These are phyloP conservation scores for Sporodiniella umbellata DNA, from an alignment of 371 early-diverging fungal species.

Conservation along the genomic window DNA sequence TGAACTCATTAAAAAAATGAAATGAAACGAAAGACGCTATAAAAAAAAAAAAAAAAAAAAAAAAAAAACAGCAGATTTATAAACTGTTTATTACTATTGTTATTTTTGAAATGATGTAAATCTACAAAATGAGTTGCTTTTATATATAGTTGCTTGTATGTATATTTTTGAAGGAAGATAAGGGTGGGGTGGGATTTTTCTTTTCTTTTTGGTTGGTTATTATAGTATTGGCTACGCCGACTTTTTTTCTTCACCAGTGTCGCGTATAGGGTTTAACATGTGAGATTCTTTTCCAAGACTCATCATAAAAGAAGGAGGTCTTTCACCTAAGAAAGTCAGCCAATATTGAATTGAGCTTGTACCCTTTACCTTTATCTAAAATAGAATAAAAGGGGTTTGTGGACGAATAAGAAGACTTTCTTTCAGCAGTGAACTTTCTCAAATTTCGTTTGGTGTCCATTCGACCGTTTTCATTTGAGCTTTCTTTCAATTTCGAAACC, in stretches of 20 bases:
- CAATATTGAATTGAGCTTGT: neutral
- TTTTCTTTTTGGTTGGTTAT: no score
- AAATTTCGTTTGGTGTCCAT: neutral
- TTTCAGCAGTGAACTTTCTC: constrained; percentile 7
- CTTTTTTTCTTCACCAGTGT: constrained; percentile 7
- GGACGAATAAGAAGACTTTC: constrained; percentile 1
- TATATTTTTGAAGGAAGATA: neutral
- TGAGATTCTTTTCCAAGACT: constrained; percentile 30
- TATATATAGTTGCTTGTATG: neutral
- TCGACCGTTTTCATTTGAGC: constrained; percentile 2
- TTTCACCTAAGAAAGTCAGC: neutral
- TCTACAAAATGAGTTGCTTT: neutral
- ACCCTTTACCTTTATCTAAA: no score
- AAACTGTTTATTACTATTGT: neutral
- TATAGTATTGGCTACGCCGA: no score
- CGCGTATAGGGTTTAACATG: constrained; percentile 22
- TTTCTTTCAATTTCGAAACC: constrained; percentile 19
- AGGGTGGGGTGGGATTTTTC: no score
- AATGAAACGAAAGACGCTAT: neutral
- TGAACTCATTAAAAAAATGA: constrained; percentile 12
- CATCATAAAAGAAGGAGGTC: constrained; percentile 21
- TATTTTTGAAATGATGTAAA: neutral
- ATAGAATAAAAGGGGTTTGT: neutral
- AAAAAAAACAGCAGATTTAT: neutral
- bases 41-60: neutral